Base-by-base conservation (phyloP, 768 basidiomycete species). In the Tephrocybe sp. region DNA sequence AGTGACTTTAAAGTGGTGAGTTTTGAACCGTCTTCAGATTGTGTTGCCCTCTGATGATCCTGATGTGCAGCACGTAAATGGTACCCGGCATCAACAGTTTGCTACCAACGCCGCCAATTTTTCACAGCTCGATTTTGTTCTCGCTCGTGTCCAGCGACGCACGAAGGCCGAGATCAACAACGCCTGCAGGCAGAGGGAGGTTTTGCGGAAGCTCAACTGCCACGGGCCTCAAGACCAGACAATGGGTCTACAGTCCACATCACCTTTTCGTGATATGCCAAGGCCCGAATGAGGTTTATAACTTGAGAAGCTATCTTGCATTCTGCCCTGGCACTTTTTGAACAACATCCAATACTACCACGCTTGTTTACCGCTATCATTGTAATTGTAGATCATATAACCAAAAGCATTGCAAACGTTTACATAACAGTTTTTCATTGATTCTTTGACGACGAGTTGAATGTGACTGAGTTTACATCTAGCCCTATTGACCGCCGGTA, bases 1-100 rank as follows among this genome's bases (percentile, higher is more conserved):
- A 84, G 87, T 0, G 87, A 96, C 67, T 96, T 98, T 60, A 80
- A 81, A 54, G 68, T 73, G 58, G 96, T 97, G 60, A 62, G 85
- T 75, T 34, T n/a, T 20, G 22, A 52, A 19, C 47, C 31, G 45
- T 17, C 22, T 14, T 9, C 1, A 20, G 16, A 6, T 39, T 10
- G 16, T 20, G 9, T 32, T 20, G 5, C 13, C 39, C 31, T 32
- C 19, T 31, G 31, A 32, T 19, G 6, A 12, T 5, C 26, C 11
- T 8, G 13, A 31, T 48, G 41, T 43, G 5, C 59, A 97, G 93
- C 94, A 97, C 62, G 75, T 88, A 48, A 67, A 68, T 42, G 74
- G 83, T 13, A 39, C 32, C 32, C 79, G 79, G 60, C 96, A 98
- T 66, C 80, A 83, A 47, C 87, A 85, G 54, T 98, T 91, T 66